Percentiles rank a stretch among this genome's conserved stretches.
Conservation (phyloP, 2,329 filamentous ascomycete species). For the Chaetomium sp. region DNA sequence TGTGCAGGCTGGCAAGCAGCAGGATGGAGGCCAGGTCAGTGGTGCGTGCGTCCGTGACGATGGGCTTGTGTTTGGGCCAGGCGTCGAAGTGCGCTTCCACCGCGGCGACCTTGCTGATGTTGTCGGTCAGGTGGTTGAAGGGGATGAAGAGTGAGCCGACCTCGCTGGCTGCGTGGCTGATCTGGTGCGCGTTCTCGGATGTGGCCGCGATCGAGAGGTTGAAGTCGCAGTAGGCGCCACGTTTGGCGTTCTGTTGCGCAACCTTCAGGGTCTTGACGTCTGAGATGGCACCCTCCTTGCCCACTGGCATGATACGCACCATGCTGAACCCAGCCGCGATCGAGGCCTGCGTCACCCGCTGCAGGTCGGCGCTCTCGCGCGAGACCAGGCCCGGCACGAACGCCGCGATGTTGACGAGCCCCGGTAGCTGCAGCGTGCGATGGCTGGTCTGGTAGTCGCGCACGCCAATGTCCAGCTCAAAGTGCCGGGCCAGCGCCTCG, state of each 20-base stretch:
- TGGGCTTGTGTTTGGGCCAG: slow-evolving; percentile 72
- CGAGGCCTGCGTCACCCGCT: slow-evolving; percentile 64
- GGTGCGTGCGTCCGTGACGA: slow-evolving; percentile 73
- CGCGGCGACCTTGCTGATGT: slow-evolving; percentile 76
- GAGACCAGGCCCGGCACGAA: slow-evolving; percentile 69
- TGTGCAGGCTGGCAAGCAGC: slow-evolving; percentile 70
- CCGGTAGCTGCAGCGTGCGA: slow-evolving; percentile 64
- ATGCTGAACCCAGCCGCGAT: slow-evolving; percentile 72
- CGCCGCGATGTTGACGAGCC: slow-evolving; percentile 71
- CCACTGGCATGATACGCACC: slow-evolving; percentile 72
- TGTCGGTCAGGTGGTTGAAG: slow-evolving; percentile 74
- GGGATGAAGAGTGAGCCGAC: slow-evolving; percentile 78
- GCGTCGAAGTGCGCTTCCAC: slow-evolving; percentile 72
- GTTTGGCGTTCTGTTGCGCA: slow-evolving; percentile 64
- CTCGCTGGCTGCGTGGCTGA: slow-evolving; percentile 63
- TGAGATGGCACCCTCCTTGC: slow-evolving; percentile 64
- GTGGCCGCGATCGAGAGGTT: slow-evolving; percentile 74
- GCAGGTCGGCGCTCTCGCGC: slow-evolving; percentile 59
- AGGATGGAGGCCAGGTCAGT: slow-evolving; percentile 77
- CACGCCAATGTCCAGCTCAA: slow-evolving; percentile 72
- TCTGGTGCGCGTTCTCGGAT: slow-evolving; percentile 65
- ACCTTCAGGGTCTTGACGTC: slow-evolving; percentile 64
- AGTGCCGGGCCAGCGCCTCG: slow-evolving; percentile 86
- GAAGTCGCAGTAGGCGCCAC: slow-evolving; percentile 66
- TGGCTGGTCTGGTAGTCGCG: slow-evolving; percentile 92